phyloP scores from a whole-genome alignment of 257 asterid genomes.

The Dorcoceras hygrometricum region DNA sequence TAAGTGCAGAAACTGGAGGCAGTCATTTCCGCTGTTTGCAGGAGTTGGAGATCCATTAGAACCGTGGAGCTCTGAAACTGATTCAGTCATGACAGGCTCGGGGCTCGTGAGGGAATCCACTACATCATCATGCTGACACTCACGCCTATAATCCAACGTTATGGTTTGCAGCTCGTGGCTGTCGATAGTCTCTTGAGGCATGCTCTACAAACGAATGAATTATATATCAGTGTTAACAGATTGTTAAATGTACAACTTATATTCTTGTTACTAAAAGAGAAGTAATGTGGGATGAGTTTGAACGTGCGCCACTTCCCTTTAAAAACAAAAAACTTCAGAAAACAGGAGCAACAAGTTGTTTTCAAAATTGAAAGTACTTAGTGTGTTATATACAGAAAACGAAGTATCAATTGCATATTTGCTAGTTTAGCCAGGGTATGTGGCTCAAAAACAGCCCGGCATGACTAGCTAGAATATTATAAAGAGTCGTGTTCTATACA shows the following conservation, averaged over 20 bases:
- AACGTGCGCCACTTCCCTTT: background rate
- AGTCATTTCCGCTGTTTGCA: slow-evolving; percentile 23
- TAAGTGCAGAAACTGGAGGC: slow-evolving; percentile 35
- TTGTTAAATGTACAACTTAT: background rate
- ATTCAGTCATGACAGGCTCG: slow-evolving; percentile 33
- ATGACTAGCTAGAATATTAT: background rate
- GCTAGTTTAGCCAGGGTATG: too few species aligned
- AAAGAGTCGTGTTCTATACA: background rate
- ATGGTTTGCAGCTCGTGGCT: slow-evolving; percentile 55
- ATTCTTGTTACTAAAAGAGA: background rate
- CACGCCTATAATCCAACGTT: slow-evolving; percentile 68
- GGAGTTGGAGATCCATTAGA: slow-evolving; percentile 37
- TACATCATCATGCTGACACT: slow-evolving; percentile 53
- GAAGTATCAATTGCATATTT: slow-evolving; percentile 6
- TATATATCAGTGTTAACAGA: background rate
- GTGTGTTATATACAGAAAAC: too few species aligned
- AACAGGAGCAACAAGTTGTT: background rate
- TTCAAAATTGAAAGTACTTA: background rate
- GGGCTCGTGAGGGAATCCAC: slow-evolving; percentile 63
- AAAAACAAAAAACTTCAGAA: too few species aligned
- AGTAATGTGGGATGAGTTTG: background rate
- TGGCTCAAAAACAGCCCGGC: slow-evolving; percentile 1
- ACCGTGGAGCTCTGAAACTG: slow-evolving; percentile 23
- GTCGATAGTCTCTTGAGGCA: slow-evolving; percentile 55
- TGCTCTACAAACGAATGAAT: slow-evolving; percentile 41